Conservation (phyloP, 139 green algal genomes). For the Zygnema circumcarinatum region DNA sequence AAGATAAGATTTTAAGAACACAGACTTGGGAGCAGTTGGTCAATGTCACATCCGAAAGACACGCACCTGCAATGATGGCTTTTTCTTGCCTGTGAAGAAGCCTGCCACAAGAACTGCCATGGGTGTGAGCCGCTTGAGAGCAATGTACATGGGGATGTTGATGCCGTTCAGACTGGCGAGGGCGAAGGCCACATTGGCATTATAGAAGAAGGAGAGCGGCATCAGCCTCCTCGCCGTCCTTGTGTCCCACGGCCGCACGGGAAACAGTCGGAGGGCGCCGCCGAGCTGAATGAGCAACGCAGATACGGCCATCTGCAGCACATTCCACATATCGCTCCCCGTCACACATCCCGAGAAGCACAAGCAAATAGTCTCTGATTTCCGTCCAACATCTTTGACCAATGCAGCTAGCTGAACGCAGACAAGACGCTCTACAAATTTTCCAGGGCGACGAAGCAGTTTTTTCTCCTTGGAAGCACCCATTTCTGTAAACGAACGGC, state of each 20-base stretch:
- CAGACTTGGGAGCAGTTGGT: too few species aligned
- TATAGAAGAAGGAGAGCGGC: conserved; percentile 66
- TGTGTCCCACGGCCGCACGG: conserved; percentile 19
- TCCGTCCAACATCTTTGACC: too few species aligned
- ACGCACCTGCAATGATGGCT: conserved; percentile 31
- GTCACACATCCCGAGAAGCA: too few species aligned
- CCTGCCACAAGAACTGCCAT: conserved; percentile 44
- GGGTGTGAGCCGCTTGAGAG: conserved; percentile 53
- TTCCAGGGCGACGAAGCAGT: too few species aligned
- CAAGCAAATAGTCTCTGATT: too few species aligned
- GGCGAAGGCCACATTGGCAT: conserved; percentile 66
- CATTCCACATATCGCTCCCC: too few species aligned
- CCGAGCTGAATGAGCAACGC: background rate
- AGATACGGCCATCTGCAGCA: conserved; percentile 16
- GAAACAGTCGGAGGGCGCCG: background rate
- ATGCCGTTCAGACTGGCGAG: conserved; percentile 56
- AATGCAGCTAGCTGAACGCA: too few species aligned
- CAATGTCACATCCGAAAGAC: background rate
- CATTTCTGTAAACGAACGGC: too few species aligned
- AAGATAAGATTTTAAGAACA: too few species aligned
- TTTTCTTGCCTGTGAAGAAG: conserved; percentile 36
- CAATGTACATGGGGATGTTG: conserved; percentile 67
- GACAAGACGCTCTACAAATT: too few species aligned
- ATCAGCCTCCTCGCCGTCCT: conserved; percentile 16
- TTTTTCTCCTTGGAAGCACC: too few species aligned